phyloP scores from a whole-genome alignment of 2,329 filamentous ascomycete species.

The Stagonosporopsis rhizophila region DNA sequence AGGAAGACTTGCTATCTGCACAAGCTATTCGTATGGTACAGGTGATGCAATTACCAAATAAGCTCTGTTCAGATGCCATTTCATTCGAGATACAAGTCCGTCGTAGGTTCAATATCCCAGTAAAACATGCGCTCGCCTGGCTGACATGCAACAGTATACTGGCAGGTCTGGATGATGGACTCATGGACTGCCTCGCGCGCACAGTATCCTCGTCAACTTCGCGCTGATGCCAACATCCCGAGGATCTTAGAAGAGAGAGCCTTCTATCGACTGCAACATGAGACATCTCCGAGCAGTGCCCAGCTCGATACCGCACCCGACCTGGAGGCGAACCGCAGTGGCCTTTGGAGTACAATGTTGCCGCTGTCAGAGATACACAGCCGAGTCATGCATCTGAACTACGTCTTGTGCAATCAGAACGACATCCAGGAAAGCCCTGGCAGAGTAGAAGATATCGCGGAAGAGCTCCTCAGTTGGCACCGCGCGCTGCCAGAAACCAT shows the following conservation, averaged over 20 bases:
- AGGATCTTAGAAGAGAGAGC: constrained; percentile 9
- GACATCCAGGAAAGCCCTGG: background rate
- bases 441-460: constrained; percentile 8
- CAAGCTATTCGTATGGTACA: constrained; percentile 15
- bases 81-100: constrained; percentile 5
- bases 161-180: constrained; percentile 15
- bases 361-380: constrained; percentile 13
- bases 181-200: constrained; percentile 2
- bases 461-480: constrained; percentile 9
- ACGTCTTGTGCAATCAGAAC: constrained; percentile 3
- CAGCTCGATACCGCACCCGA: background rate
- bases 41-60: constrained; percentile 1
- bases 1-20: constrained; percentile 7
- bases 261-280: background rate
- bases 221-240: background rate
- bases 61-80: background rate
- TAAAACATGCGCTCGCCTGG: background rate
- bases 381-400: constrained; percentile 11
- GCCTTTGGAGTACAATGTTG: constrained; percentile 13
- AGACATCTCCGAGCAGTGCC: background rate
- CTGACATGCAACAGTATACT: constrained; percentile 3
- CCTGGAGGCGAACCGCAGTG: background rate
- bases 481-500: background rate
- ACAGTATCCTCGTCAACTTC: constrained; percentile 9
- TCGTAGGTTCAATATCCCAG: background rate